Evolutionary conservation across 257 asterid genomes (phyloP).

Genomic region (Dorcoceras hygrometricum): DNA sequence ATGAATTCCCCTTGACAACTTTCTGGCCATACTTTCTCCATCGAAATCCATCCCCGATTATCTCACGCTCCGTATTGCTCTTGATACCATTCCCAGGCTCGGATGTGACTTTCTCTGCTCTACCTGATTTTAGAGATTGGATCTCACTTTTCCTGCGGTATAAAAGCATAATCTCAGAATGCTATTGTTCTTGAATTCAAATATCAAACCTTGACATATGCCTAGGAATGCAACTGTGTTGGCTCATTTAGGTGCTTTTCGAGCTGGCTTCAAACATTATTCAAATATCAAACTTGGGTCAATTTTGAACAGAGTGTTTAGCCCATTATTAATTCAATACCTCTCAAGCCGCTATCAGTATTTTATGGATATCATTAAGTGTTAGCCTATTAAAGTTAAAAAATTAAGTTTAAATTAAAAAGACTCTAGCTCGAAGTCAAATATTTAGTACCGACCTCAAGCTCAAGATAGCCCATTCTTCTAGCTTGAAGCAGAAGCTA

Average conservation of each 20-base stretch:
- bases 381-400: too few relatives aligned
- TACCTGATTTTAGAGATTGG: conserved; percentile 32
- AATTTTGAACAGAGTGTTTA: background rate
- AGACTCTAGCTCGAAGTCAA: background rate
- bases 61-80: conserved; percentile 42
- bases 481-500: too few relatives aligned
- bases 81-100: conserved; percentile 36
- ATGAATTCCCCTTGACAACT: conserved; percentile 70
- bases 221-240: background rate
- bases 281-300: background rate
- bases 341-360: background rate
- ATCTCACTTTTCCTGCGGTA: conserved; percentile 44
- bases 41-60: conserved; percentile 64
- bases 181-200: background rate
- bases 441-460: background rate
- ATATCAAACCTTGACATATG: background rate
- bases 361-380: too few relatives aligned
- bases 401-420: too few relatives aligned
- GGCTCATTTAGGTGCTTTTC: background rate
- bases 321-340: background rate
- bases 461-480: too few relatives aligned
- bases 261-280: background rate
- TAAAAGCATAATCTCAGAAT: conserved; percentile 2
- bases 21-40: conserved; percentile 96
- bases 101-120: conserved; percentile 27